phyloP scores from a whole-genome alignment of 73 alveolate genomes.

The Uronychia binucleata region DNA sequence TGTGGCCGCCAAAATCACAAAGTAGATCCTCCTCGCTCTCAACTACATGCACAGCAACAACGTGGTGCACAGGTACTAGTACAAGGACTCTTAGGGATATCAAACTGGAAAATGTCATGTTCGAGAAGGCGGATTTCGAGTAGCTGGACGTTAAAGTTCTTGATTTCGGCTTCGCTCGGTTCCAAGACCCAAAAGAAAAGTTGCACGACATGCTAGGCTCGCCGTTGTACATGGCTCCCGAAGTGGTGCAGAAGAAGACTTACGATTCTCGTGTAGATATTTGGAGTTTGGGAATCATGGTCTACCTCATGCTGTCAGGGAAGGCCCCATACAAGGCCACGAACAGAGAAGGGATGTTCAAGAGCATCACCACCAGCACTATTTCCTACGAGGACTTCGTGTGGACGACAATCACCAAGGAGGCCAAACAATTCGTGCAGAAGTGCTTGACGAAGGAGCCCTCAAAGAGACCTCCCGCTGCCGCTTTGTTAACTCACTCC shows the following conservation, averaged over 20 bases:
- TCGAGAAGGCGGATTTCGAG: not conserved
- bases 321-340: conserved; percentile 76
- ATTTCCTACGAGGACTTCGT: conserved; percentile 52
- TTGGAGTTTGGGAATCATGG: conserved; percentile 78
- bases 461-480: conserved; percentile 45
- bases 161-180: conserved; percentile 10
- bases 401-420: conserved; percentile 46
- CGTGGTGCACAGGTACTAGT: conserved; percentile 37
- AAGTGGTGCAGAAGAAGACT: conserved; percentile 61
- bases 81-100: not conserved
- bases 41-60: conserved; percentile 39
- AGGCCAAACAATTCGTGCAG: conserved; percentile 67
- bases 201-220: conserved; percentile 46
- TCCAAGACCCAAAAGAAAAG: not conserved
- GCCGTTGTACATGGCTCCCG: conserved; percentile 83
- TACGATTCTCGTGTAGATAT: conserved; percentile 74
- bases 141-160: not conserved
- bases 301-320: conserved; percentile 74
- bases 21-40: conserved; percentile 36
- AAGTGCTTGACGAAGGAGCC: conserved; percentile 49
- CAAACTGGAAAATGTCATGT: conserved; percentile 1
- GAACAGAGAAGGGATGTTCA: conserved; percentile 56
- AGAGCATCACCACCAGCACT: conserved; percentile 58
- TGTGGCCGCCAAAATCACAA: conserved; percentile 24
- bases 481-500: conserved; percentile 50